Base-by-base conservation (phyloP, 1,139 yeast genomes). In the Geotrichum histeridarum region DNA sequence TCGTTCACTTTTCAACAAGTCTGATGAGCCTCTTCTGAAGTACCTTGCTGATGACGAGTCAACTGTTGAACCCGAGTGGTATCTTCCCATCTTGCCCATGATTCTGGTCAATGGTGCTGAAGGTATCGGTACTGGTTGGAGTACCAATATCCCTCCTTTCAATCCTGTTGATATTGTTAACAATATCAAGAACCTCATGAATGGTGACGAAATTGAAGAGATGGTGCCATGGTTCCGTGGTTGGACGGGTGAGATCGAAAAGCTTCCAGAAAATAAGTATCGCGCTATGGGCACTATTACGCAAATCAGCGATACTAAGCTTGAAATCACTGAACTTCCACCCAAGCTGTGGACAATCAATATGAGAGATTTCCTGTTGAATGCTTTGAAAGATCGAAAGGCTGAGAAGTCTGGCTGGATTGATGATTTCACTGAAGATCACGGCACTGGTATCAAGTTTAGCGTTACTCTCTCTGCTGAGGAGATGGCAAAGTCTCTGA, bases 111-210 rank as follows among this genome's bases (percentile, higher is more conserved):
- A 94, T 68, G 99, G 99, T 55, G 79, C 94, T 8, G 99, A 94
- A 72, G 99, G 99, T 73, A 94, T 94, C 70, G 99, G 99, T 61
- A 91, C 99, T 50, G 99, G 99, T 63, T 94, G 99, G 98, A 88
- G 96, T 59, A 90, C 99, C 1, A 83, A 81, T 59, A 86, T 94
- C 60, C 99, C 99, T 1, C 82, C 87, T 45, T 93, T 80, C 70
- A 90, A 93, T 67, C 99, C 99, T 0, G 66, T 70, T 30, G 99
- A 93, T 67, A 76, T 94, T 59, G 90, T 89, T 31, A 74, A 71
- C 1, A 93, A 94, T 64, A 73, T 94, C 39, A 79, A 81, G 56
- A 79, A 80, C 45, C 68, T 93, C 63, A 84, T 94, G 91, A 76
- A 77, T 33, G 87, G 83, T 9, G 86, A 88, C 62, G 86, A 82